A percentile compares a stretch with the other conserved stretches of the same genome.
phyloP scores from a whole-genome alignment of 169 alveolate genomes.

The Eimeria necatrix region DNA sequence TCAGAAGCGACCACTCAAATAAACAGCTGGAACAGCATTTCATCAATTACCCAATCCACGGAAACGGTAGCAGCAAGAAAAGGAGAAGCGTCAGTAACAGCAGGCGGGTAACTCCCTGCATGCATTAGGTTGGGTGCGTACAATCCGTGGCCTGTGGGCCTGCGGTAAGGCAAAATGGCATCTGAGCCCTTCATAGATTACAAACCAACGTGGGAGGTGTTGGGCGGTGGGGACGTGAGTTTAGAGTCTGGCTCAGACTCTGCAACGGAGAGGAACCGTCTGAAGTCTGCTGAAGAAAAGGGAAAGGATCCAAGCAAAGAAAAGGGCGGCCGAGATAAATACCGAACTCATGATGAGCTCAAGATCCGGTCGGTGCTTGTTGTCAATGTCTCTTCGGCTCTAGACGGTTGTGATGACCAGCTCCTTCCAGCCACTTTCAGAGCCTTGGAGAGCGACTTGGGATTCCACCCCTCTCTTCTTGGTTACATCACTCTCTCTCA shows the following conservation, averaged over 20 bases:
- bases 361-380: constrained; percentile 84
- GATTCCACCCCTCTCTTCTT: constrained; percentile 90
- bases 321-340: constrained; percentile 43
- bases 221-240: constrained; percentile 44
- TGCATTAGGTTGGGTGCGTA: background rate
- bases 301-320: background rate
- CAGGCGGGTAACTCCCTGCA: background rate
- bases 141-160: constrained; percentile 36
- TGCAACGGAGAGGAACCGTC: constrained; percentile 46
- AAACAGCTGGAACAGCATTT: no score
- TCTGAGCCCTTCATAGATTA: constrained; percentile 82
- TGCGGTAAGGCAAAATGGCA: constrained; percentile 77
- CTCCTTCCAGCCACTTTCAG: constrained; percentile 93
- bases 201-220: constrained; percentile 76
- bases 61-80: no score
- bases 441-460: constrained; percentile 92
- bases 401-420: constrained; percentile 95
- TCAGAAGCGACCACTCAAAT: no score
- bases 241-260: constrained; percentile 74
- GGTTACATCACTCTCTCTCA: constrained; percentile 92
- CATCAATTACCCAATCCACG: no score
- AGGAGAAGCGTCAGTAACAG: no score
- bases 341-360: constrained; percentile 4
- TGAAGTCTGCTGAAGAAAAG: constrained; percentile 26
- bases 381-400: constrained; percentile 91